A percentile compares a stretch with the other conserved stretches of the same genome.
Conservation (phyloP, 169 alveolate genomes). For the Plasmodium gonderi region DNA sequence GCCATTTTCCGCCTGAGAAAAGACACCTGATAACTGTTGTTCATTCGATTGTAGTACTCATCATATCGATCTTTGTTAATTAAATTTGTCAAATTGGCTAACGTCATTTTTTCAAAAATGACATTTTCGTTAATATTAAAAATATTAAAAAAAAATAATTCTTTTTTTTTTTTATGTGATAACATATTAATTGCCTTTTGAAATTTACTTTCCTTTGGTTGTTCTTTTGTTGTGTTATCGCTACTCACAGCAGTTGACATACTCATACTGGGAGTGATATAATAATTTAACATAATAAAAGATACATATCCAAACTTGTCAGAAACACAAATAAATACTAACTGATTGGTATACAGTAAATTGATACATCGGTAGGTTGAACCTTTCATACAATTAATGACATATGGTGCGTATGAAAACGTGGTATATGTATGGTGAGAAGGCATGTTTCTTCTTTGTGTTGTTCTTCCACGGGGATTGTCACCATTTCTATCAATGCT, state of each 20-base stretch:
- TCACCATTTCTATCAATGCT: background rate
- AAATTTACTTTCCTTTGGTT: background rate
- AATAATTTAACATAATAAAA: constrained; percentile 52
- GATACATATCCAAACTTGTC: constrained; percentile 43
- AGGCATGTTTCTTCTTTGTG: background rate
- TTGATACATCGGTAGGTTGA: constrained; percentile 17
- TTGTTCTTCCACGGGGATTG: too few species aligned
- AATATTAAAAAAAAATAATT: constrained; percentile 28
- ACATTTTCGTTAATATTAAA: constrained; percentile 41
- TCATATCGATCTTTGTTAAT: constrained; percentile 40
- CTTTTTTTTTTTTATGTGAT: constrained; percentile 5
- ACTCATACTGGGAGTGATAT: constrained; percentile 25
- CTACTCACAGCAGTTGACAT: background rate
- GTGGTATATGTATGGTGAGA: background rate
- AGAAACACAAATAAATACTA: constrained; percentile 25
- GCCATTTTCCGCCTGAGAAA: background rate
- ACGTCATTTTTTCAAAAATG: constrained; percentile 18
- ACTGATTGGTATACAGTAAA: constrained; percentile 9
- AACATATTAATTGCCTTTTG: background rate
- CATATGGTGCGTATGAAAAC: constrained; percentile 34
- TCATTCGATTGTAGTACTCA: constrained; percentile 8
- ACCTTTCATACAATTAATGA: constrained; percentile 12
- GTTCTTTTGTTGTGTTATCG: too few species aligned
- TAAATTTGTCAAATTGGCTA: background rate
- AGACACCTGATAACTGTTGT: background rate